Conservation (phyloP, 768 basidiomycete species). For the Mycena kentingensis region DNA sequence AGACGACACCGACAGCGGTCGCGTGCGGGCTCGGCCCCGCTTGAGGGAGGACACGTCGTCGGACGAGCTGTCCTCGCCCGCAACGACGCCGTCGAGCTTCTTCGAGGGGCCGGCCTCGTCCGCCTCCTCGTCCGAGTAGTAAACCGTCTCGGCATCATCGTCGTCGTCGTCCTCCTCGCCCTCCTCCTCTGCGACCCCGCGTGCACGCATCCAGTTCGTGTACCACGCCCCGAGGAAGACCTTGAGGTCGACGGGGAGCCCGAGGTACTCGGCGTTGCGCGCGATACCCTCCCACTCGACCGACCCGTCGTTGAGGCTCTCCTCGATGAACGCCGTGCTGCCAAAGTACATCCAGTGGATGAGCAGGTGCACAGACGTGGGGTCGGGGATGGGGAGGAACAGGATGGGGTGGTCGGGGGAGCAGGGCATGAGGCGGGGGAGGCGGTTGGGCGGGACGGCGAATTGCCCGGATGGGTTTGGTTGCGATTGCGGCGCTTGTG, state of each 20-base stretch:
- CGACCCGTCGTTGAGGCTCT: constrained; percentile 61
- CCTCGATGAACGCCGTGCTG: constrained; percentile 61
- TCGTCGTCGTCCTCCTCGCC: constrained; percentile 39
- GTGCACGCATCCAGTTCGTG: constrained; percentile 56
- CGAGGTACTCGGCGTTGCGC: constrained; percentile 88
- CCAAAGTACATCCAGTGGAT: constrained; percentile 87
- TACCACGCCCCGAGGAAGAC: constrained; percentile 78
- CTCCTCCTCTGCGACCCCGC: constrained; percentile 25
- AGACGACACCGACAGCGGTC: constrained; percentile 38
- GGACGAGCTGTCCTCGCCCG: constrained; percentile 40
- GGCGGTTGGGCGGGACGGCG: constrained; percentile 49
- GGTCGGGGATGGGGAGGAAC: constrained; percentile 75
- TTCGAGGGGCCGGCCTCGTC: constrained; percentile 32
- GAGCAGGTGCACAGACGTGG: constrained; percentile 68
- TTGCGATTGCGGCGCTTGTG: constrained; percentile 21
- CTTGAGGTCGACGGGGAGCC: constrained; percentile 74
- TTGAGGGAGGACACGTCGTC: constrained; percentile 40
- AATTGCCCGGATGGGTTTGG: constrained; percentile 34
- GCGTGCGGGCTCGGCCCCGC: constrained; percentile 43
- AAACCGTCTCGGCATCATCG: constrained; percentile 28
- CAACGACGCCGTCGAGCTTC: constrained; percentile 28
- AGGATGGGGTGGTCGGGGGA: constrained; percentile 67
- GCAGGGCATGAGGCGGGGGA: constrained; percentile 71
- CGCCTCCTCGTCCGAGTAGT: constrained; percentile 33
- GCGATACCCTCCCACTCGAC: constrained; percentile 87